phyloP scores from a whole-genome alignment of 1,284 basidiomycete species.

The Ustilago shanxiensis region DNA sequence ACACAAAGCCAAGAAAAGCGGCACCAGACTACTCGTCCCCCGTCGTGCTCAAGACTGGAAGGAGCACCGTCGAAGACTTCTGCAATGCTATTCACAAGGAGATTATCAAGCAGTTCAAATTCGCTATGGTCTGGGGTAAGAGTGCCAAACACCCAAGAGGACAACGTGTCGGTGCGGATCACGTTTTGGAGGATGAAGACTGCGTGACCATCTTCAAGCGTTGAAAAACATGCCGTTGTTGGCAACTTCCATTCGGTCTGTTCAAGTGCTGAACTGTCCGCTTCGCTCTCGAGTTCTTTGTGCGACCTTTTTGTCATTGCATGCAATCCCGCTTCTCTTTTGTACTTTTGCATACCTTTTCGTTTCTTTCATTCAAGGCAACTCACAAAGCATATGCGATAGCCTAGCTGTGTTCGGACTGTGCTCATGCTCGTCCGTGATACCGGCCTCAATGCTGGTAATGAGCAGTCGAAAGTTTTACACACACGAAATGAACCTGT shows the following conservation, averaged over 20 bases:
- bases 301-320: neutral
- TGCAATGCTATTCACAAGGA: slow-evolving; percentile 85
- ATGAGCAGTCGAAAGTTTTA: neutral
- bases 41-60: slow-evolving; percentile 77
- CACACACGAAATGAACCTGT: neutral
- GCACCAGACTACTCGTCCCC: slow-evolving; percentile 84
- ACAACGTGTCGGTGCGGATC: slow-evolving; percentile 84
- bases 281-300: neutral
- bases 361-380: neutral
- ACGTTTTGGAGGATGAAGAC: slow-evolving; percentile 63
- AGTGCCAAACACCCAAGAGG: slow-evolving; percentile 96
- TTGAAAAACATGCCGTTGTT: slow-evolving; percentile 10
- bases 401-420: neutral
- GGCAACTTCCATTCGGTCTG: neutral
- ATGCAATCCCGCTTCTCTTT: slow-evolving; percentile 4
- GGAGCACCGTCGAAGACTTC: slow-evolving; percentile 85
- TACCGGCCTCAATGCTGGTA: neutral
- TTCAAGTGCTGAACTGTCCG: slow-evolving; percentile 41
- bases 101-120: slow-evolving; percentile 92
- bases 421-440: neutral
- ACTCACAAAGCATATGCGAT: neutral
- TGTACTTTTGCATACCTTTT: slow-evolving; percentile 13
- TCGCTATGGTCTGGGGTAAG: slow-evolving; percentile 88
- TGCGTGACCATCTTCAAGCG: slow-evolving; percentile 63
- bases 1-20: slow-evolving; percentile 93